Percentiles rank a stretch among this genome's conserved stretches.
These are phyloP conservation scores for Cladorrhinum samala DNA, from an alignment of 495 filamentous ascomycete species.

Conservation along the genomic window DNA sequence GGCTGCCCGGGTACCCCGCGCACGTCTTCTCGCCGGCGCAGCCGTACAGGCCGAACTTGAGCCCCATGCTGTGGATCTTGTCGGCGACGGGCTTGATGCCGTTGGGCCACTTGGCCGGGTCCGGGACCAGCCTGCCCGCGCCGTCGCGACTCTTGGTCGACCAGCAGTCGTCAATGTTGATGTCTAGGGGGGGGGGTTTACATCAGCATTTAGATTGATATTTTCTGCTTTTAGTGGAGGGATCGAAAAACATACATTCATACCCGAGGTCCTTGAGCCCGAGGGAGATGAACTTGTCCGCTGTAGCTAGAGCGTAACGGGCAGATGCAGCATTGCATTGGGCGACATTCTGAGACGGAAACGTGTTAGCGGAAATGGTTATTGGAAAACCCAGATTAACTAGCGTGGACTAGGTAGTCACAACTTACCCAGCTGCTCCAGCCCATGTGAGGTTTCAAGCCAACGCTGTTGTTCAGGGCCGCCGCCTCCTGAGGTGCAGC, in stretches of 20 bases:
- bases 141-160: conserved; percentile 44
- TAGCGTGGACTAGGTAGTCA: no score
- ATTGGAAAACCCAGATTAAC: neutral
- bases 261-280: conserved; percentile 58
- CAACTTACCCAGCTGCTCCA: conserved; percentile 21
- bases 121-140: conserved; percentile 47
- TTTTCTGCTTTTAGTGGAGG: no score
- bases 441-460: conserved; percentile 17
- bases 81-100: conserved; percentile 55
- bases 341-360: conserved; percentile 15
- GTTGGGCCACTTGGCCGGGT: conserved; percentile 53
- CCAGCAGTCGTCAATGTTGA: conserved; percentile 65
- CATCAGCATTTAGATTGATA: neutral
- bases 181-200: conserved; percentile 22
- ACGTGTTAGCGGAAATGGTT: neutral
- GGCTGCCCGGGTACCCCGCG: conserved; percentile 54
- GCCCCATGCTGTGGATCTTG: conserved; percentile 51
- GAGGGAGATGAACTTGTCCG: conserved; percentile 18
- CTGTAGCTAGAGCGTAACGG: conserved; percentile 16
- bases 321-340: conserved; percentile 20
- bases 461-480: conserved; percentile 11
- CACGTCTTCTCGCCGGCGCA: conserved; percentile 60
- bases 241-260: conserved; percentile 38
- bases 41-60: conserved; percentile 63
- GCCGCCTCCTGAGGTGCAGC: no score